Base-by-base conservation (phyloP, 1,284 basidiomycete species). In the Apiotrichum domesticum region DNA sequence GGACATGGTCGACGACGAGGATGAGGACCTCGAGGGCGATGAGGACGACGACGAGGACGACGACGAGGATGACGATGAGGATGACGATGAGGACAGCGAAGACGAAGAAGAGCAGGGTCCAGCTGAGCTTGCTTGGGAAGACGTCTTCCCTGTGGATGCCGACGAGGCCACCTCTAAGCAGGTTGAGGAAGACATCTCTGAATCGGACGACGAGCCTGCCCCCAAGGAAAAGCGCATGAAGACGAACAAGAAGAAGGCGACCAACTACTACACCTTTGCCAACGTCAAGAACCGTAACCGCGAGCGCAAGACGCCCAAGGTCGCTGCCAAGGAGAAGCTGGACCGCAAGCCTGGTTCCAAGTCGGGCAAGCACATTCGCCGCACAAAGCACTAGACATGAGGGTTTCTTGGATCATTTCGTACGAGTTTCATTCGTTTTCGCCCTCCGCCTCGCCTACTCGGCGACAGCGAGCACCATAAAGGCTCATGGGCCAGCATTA, bases 191-290 rank as follows among this genome's bases (percentile, higher is more conserved):
- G 66, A 63, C 1, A 63, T 63, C 29, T 67, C 67, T 4, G 68
- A 67, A 13, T 46, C 47, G 32, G 68, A 65, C 13, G 67, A 69
- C 15, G 65, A 63, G 15, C 62, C 67, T 5, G 50, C 62, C 15
- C 66, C 68, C 63, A 91, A 90, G 76, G 87, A 82, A 63, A 71
- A 82, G 34, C 86, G 92, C 29, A 88, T 92, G 88, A 94, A 84
- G 64, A 95, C 92, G 2, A 90, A 86, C 80, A 96, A 95, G 87
- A 87, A 85, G 79, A 94, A 91, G 78, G 85, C 90, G 14, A 82
- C 83, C 58, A 98, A 98, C 79, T 98, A 93, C 80, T 97, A 91
- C 79, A 85, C 87, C 6, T 81, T 73, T 48, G 83, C 87, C 58
- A 93, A 93, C 68, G 90, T 93, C 69, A 93, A 94, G 80, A 93